Evolutionary conservation across 805 yeast species (phyloP).

Genomic region (Myxozyma kluyveri): DNA sequence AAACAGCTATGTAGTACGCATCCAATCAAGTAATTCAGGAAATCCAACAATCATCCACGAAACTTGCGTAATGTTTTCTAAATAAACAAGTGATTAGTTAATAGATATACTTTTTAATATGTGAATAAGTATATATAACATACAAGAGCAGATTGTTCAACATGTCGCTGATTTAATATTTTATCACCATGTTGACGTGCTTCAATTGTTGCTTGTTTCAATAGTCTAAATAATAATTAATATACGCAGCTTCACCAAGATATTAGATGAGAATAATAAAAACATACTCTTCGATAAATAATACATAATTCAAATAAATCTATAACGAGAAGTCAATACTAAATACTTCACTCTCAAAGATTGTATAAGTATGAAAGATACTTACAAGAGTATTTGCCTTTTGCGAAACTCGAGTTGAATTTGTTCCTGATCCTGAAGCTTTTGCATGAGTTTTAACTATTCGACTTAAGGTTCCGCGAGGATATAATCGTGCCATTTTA

Average conservation of each 20-base stretch:
- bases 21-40: too few species aligned
- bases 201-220: constrained; percentile 17
- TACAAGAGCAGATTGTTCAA: constrained; percentile 22
- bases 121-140: neutral
- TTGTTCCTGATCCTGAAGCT: too few species aligned
- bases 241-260: neutral
- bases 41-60: constrained; percentile 7
- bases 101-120: too few species aligned
- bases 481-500: constrained; percentile 21
- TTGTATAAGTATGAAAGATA: neutral
- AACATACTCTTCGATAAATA: constrained; percentile 25
- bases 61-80: constrained; percentile 10
- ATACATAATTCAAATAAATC: constrained; percentile 26
- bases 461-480: constrained; percentile 19
- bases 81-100: neutral
- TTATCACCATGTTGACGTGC: constrained; percentile 25
- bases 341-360: too few species aligned
- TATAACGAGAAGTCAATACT: too few species aligned
- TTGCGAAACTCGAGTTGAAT: constrained; percentile 10
- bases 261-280: neutral
- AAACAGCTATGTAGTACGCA: too few species aligned
- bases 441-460: constrained; percentile 6
- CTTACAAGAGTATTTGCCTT: constrained; percentile 25
- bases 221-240: constrained; percentile 2
- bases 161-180: constrained; percentile 13